Conservation (phyloP, 352 stramenopile genomes). For the Pythium rhizo-oryzae region DNA sequence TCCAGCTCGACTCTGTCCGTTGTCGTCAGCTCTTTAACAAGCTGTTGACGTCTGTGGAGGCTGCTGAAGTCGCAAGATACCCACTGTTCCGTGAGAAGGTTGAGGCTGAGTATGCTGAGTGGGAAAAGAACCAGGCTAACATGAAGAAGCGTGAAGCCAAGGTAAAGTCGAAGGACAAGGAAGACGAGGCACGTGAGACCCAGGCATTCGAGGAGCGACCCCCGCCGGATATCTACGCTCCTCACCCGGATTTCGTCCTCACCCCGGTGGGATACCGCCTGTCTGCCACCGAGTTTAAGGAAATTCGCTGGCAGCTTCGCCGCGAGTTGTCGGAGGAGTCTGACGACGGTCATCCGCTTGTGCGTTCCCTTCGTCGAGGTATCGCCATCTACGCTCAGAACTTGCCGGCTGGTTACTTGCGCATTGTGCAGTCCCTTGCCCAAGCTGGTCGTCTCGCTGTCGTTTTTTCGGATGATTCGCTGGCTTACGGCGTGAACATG, state of each 20-base stretch:
- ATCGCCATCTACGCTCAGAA: constrained; percentile 99
- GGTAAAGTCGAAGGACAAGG: constrained; percentile 92
- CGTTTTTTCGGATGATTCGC: constrained; percentile 97
- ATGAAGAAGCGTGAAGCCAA: constrained; percentile 95
- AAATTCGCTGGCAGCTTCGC: constrained; percentile 88
- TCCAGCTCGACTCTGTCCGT: constrained; percentile 88
- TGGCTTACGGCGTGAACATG: constrained; percentile 99
- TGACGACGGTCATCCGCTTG: constrained; percentile 78
- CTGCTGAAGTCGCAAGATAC: constrained; percentile 70
- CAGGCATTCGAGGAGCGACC: constrained; percentile 85
- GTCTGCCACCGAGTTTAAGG: constrained; percentile 91
- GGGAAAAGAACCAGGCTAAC: constrained; percentile 86
- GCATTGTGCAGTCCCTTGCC: constrained; percentile 96
- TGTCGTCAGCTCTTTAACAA: constrained; percentile 88
- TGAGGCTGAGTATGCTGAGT: constrained; percentile 89
- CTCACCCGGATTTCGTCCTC: constrained; percentile 98
- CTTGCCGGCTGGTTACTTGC: constrained; percentile 95
- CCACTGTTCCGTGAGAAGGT: constrained; percentile 93
- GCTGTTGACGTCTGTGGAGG: constrained; percentile 73
- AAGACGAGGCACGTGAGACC: constrained; percentile 79
- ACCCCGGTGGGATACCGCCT: constrained; percentile 92
- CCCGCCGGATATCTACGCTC: constrained; percentile 94
- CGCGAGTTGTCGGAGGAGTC: constrained; percentile 81
- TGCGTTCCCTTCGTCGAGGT: constrained; percentile 92
- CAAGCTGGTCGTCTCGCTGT: constrained; percentile 97